These are phyloP conservation scores for Ceraceosorus bombacis DNA, from an alignment of 1,284 basidiomycete species.

Conservation along the genomic window DNA sequence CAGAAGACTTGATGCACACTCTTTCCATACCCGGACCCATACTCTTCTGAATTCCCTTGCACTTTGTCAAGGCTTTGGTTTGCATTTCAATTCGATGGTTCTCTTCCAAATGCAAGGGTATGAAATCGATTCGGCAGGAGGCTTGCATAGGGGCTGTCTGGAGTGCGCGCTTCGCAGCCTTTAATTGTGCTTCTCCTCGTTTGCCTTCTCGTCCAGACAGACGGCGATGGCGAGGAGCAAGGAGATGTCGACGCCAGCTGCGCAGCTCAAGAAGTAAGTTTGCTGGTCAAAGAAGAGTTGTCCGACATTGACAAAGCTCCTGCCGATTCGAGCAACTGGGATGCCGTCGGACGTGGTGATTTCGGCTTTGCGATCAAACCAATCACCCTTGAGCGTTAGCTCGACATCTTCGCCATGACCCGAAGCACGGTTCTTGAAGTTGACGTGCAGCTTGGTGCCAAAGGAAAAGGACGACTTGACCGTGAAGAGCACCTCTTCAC, in stretches of 20 bases:
- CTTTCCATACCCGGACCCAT: too few species aligned
- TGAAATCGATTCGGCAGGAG: too few species aligned
- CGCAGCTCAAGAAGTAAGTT: constrained; percentile 48
- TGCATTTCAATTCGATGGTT: too few species aligned
- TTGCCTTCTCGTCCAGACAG: constrained; percentile 48
- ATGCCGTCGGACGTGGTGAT: constrained; percentile 19
- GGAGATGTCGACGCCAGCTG: constrained; percentile 51
- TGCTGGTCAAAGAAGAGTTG: constrained; percentile 19
- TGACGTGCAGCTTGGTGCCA: constrained; percentile 17
- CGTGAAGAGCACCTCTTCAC: constrained; percentile 12
- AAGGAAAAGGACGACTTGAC: constrained; percentile 9
- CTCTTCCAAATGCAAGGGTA: too few species aligned
- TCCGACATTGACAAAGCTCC: constrained; percentile 19
- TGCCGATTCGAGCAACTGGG: constrained; percentile 18
- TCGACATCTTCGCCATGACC: constrained; percentile 8
- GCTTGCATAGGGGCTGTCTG: too few species aligned
- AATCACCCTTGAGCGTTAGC: constrained; percentile 16
- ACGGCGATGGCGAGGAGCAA: constrained; percentile 51
- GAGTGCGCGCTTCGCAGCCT: too few species aligned
- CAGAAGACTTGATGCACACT: too few species aligned
- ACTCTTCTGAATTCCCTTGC: too few species aligned
- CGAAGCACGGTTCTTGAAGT: constrained; percentile 17
- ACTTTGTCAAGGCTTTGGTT: too few species aligned
- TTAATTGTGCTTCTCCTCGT: background rate
- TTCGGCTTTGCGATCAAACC: constrained; percentile 12